Base-by-base conservation (phyloP, 352 stramenopile species). In the Blastocystis sp. region DNA sequence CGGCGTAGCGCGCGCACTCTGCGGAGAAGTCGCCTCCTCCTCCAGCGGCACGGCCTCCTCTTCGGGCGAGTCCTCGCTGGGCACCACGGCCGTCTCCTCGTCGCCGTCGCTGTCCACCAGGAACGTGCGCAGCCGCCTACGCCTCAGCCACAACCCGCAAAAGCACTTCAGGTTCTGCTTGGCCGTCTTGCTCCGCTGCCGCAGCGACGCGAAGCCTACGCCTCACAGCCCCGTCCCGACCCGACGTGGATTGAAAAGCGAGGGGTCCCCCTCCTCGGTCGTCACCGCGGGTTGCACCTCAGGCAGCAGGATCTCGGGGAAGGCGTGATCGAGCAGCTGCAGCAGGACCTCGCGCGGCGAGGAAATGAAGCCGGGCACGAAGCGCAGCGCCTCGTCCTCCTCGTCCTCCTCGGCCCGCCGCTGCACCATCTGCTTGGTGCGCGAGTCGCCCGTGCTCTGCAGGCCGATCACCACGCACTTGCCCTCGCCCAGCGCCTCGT, bases 391-490 rank as follows among this genome's bases (percentile, higher is more conserved):
- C 48, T 21, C 54, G n/a, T 64, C 43, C 14, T 63, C 54, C 11
- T 34, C n/a, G 10, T 19, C n/a, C 0, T 21, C 42, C 43, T 62
- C 48, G 4, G 4, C 19, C 42, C 65, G 70, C 7, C 70, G 70
- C 14, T 28, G 3, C 10, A 81, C 48, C 70, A 63, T 57, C 34
- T 87, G 89, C 64, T 92, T 87, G 66, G 91, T 92, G 43, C 89
- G 87, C 11, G 91, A 89, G 60, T 94, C 91, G 63, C 92, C 92
- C 28, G 92, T 94, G 21, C 90, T 91, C 89, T 94, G 92, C 19
- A 95, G 89, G 54, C 93, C 93, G 87, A 95, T 93, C 6, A 95
- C 90, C 38, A 93, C 91, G 80, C 79, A 91, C 78, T 91, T 87
- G 62, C 90, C 91, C 1, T 90, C 43, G 2, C 6, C 52, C 9